Conservation (phyloP, 1,139 yeast species). For the Geotrichum reessii region DNA sequence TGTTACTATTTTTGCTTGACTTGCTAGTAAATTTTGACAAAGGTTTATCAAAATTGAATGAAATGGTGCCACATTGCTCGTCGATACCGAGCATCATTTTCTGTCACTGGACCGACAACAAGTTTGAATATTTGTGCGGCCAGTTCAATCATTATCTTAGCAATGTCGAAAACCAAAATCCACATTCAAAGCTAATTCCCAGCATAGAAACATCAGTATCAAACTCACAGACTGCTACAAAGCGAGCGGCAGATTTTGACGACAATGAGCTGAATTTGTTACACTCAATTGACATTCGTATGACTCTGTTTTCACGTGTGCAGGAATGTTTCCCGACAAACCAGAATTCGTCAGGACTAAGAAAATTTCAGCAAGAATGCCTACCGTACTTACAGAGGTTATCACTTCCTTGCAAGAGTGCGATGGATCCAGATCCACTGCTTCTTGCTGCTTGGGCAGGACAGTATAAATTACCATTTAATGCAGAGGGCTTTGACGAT, state of each 20-base stretch:
- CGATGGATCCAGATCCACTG: neutral
- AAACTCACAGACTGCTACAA: neutral
- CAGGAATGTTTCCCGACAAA: neutral
- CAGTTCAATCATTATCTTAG: neutral
- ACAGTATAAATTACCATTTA: neutral
- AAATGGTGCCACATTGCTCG: neutral
- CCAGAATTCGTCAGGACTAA: neutral
- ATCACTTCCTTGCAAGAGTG: neutral
- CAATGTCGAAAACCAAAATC: neutral
- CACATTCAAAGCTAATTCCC: neutral
- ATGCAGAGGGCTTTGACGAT: neutral
- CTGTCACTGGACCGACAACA: conserved; percentile 4
- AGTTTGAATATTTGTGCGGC: neutral
- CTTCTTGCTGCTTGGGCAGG: neutral
- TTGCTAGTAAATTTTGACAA: neutral
- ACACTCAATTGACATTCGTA: neutral
- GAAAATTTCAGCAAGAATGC: neutral
- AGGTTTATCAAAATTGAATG: neutral
- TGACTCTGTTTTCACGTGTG: neutral
- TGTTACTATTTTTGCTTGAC: neutral
- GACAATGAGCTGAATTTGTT: neutral
- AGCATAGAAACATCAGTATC: neutral
- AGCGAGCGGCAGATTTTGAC: neutral
- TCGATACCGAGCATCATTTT: neutral
- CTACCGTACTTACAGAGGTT: neutral